Evolutionary conservation across 2,329 filamentous ascomycete genomes (phyloP).

Genomic region (Alternaria incomplexa): DNA sequence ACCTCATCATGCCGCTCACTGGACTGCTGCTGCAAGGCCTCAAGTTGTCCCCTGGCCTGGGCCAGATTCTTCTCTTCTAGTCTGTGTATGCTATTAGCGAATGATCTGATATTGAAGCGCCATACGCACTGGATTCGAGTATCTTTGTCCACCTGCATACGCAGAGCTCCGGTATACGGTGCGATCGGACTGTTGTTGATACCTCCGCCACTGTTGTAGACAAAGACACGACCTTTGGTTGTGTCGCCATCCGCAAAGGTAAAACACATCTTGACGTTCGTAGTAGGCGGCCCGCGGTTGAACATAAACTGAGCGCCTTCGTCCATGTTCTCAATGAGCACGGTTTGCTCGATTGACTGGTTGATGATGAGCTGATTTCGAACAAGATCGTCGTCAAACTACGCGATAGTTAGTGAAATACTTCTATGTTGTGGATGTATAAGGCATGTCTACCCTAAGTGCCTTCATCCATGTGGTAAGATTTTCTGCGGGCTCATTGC

Average conservation of each 20-base stretch:
- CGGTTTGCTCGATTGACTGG: constrained; percentile 80
- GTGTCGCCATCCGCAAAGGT: constrained; percentile 68
- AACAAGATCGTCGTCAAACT: constrained; percentile 80
- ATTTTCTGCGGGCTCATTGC: constrained; percentile 74
- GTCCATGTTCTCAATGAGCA: constrained; percentile 72
- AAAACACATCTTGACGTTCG: constrained; percentile 76
- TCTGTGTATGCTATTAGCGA: constrained; percentile 19
- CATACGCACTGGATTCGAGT: constrained; percentile 64
- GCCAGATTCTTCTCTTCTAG: constrained; percentile 55
- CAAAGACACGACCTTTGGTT: constrained; percentile 63
- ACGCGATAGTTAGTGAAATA: constrained; percentile 22
- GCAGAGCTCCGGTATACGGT: constrained; percentile 61
- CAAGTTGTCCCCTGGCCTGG: constrained; percentile 55
- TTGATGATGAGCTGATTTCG: constrained; percentile 84
- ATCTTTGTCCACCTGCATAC: constrained; percentile 82
- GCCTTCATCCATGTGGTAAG: constrained; percentile 82
- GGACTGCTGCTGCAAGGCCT: constrained; percentile 32
- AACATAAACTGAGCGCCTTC: constrained; percentile 76
- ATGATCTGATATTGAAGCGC: not conserved
- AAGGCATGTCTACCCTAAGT: constrained; percentile 60
- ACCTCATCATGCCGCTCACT: constrained; percentile 48
- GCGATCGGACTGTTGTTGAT: constrained; percentile 60
- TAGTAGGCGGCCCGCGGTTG: constrained; percentile 54
- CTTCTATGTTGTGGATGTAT: not conserved
- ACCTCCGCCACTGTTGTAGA: constrained; percentile 50